phyloP scores from a whole-genome alignment of 2,329 filamentous ascomycete genomes.

The Chaetomium strumarium region DNA sequence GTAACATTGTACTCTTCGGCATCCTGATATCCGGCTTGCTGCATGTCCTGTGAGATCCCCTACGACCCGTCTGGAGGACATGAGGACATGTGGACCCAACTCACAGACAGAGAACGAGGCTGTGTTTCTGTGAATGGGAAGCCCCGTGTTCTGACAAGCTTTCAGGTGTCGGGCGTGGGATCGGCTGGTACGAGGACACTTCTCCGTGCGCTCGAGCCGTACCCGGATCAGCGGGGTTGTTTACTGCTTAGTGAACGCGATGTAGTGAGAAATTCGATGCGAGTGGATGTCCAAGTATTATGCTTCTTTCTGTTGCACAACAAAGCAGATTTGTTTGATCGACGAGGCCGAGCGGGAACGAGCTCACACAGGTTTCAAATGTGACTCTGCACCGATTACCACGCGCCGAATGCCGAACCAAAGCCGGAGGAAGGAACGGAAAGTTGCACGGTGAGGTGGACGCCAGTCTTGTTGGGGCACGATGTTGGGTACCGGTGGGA shows the following conservation, averaged over 20 bases:
- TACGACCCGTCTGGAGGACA: background rate
- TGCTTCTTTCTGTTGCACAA: background rate
- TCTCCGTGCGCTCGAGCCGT: no score
- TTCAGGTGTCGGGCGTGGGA: no score
- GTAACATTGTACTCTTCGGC: background rate
- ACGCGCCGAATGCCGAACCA: background rate
- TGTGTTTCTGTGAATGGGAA: background rate
- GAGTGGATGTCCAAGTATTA: background rate
- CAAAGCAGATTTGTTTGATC: slow-evolving; percentile 8
- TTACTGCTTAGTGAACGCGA: background rate
- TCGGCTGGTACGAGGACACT: no score
- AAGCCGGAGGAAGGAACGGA: background rate
- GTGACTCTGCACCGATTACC: background rate
- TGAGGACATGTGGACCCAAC: background rate
- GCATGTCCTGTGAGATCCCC: background rate
- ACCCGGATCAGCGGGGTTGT: no score
- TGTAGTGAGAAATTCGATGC: background rate
- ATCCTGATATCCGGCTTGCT: slow-evolving; percentile 1
- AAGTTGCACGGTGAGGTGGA: background rate
- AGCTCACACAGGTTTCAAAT: slow-evolving; percentile 9
- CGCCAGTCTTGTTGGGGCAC: no score
- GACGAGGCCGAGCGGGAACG: background rate
- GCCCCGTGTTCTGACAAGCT: no score
- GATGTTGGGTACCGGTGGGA: no score
- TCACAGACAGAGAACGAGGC: background rate